A percentile compares a stretch with the other conserved stretches of the same genome.
These are phyloP conservation scores for Alternaria arborescens DNA, from an alignment of 2,329 filamentous ascomycete genomes.

Conservation along the genomic window DNA sequence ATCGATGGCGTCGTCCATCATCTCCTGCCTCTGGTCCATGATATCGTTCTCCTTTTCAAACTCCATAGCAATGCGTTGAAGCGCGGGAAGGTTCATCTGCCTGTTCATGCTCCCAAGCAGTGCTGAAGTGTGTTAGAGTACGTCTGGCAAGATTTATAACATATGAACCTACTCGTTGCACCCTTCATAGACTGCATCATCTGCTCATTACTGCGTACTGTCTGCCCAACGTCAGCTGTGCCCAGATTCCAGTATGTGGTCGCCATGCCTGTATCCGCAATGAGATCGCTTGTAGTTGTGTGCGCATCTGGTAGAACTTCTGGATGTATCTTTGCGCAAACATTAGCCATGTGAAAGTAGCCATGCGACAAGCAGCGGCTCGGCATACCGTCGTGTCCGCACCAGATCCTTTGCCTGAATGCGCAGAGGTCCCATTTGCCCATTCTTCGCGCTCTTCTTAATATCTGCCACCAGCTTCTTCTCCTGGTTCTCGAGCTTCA, in stretches of 20 bases:
- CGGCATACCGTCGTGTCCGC: conserved; percentile 75
- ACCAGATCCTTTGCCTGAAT: conserved; percentile 98
- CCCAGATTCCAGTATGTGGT: background rate
- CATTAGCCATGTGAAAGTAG: conserved; percentile 14
- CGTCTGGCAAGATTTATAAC: background rate
- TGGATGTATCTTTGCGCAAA: conserved; percentile 76
- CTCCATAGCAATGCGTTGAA: conserved; percentile 98
- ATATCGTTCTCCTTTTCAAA: conserved; percentile 99
- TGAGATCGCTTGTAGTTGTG: conserved; percentile 94
- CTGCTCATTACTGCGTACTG: conserved; percentile 96
- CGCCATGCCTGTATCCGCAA: conserved; percentile 83
- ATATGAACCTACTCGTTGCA: conserved; percentile 67
- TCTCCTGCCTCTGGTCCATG: conserved; percentile 98
- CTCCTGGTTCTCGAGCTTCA: conserved; percentile 98
- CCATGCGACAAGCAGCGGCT: background rate
- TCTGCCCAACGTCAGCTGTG: conserved; percentile 63
- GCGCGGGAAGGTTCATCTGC: conserved; percentile 93
- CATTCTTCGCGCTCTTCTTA: conserved; percentile 97
- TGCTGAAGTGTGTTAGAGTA: conserved; percentile 54
- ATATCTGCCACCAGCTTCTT: conserved; percentile 96
- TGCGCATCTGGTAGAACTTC: conserved; percentile 98
- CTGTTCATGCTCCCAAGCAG: conserved; percentile 96
- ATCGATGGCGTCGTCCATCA: conserved; percentile 99
- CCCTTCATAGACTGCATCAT: conserved; percentile 99
- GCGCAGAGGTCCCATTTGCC: conserved; percentile 97